Conservation (phyloP, 164 flowering plant genomes). For the Pachysandra terminalis region DNA sequence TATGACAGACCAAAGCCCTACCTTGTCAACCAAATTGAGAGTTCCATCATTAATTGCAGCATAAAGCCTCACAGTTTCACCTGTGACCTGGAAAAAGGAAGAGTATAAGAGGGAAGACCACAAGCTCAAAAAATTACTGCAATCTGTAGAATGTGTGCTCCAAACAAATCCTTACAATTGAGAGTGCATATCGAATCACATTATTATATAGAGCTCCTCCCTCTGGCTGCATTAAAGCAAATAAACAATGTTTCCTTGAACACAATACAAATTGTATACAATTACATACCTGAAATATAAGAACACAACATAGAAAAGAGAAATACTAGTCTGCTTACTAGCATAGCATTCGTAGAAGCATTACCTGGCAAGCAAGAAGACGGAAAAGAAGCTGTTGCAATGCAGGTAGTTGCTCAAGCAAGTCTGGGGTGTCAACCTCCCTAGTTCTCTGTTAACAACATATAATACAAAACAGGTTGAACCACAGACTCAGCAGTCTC, state of each 20-base stretch:
- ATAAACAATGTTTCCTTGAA: constrained; percentile 2
- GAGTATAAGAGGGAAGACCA: constrained; percentile 5
- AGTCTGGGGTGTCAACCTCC: constrained; percentile 20
- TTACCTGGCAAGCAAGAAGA: constrained; percentile 52
- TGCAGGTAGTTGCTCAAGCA: constrained; percentile 47
- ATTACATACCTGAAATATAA: not conserved
- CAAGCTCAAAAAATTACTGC: not conserved
- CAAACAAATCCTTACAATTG: constrained; percentile 34
- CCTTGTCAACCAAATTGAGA: constrained; percentile 54
- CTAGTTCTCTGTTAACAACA: constrained; percentile 30
- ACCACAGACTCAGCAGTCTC: not conserved
- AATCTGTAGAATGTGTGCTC: not conserved
- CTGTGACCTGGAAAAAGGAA: constrained; percentile 37
- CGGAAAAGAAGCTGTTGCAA: constrained; percentile 53
- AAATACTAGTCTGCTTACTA: not conserved
- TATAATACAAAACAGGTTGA: not conserved
- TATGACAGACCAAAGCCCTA: constrained; percentile 4
- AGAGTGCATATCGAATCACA: constrained; percentile 44
- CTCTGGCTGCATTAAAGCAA: constrained; percentile 42
- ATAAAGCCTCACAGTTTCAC: constrained; percentile 41
- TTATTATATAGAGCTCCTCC: constrained; percentile 40
- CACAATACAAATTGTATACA: constrained; percentile 1
- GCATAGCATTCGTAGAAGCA: constrained; percentile 1
- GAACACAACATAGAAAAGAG: not conserved
- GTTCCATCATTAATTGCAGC: constrained; percentile 43